phyloP scores from a whole-genome alignment of 495 filamentous ascomycete genomes.

The Penicillium flavigenum region DNA sequence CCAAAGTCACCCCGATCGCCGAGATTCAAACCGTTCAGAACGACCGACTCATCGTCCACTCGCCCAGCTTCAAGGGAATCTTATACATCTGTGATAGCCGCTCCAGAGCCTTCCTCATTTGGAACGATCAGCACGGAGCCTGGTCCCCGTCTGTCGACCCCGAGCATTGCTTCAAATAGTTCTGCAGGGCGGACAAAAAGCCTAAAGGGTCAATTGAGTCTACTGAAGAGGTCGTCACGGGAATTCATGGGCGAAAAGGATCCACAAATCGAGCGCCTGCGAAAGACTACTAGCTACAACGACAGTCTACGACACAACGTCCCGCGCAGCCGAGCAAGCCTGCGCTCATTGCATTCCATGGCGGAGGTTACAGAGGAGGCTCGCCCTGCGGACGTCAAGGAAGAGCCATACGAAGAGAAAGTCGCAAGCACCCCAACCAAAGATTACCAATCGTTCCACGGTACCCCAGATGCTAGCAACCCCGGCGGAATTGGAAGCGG shows the following conservation, averaged over 20 bases:
- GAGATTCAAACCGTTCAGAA: slow-evolving; percentile 46
- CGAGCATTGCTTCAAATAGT: slow-evolving; percentile 44
- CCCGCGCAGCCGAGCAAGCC: slow-evolving; percentile 41
- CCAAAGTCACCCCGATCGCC: slow-evolving; percentile 49
- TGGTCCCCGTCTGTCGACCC: slow-evolving; percentile 38
- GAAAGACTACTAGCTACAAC: slow-evolving; percentile 40
- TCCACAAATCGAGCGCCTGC: slow-evolving; percentile 32
- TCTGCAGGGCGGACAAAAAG: slow-evolving; percentile 40
- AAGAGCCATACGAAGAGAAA: slow-evolving; percentile 24
- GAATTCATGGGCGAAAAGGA: slow-evolving; percentile 42
- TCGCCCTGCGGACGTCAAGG: slow-evolving; percentile 22
- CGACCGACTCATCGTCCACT: slow-evolving; percentile 22
- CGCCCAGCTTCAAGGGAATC: slow-evolving; percentile 43
- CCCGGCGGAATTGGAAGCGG: slow-evolving; percentile 50
- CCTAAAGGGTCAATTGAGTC: slow-evolving; percentile 34
- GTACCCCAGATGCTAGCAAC: slow-evolving; percentile 32
- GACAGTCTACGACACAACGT: slow-evolving; percentile 39
- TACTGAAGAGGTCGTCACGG: slow-evolving; percentile 39
- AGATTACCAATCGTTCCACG: slow-evolving; percentile 30
- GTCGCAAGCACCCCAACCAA: slow-evolving; percentile 26
- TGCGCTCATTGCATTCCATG: slow-evolving; percentile 49
- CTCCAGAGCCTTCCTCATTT: slow-evolving; percentile 39
- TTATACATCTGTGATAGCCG: slow-evolving; percentile 36
- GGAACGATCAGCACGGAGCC: slow-evolving; percentile 48
- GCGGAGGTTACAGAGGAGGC: slow-evolving; percentile 45